phyloP scores from a whole-genome alignment of 2,329 filamentous ascomycete species.

The Dactylellina drechsleri region DNA sequence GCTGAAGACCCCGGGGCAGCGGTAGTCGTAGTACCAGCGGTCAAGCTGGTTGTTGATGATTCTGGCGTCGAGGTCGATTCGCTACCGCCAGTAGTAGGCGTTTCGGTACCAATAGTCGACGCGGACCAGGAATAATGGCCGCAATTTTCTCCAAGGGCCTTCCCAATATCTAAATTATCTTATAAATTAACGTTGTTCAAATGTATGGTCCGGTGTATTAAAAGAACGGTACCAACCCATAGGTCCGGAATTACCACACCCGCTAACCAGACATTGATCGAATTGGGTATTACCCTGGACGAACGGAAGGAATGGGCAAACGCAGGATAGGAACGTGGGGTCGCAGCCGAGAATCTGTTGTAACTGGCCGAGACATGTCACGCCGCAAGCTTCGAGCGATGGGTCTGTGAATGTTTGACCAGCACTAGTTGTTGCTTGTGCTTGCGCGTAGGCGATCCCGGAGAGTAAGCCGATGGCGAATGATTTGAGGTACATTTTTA shows the following conservation, averaged over 20 bases:
- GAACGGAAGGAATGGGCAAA: not conserved
- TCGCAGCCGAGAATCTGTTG: constrained; percentile 2
- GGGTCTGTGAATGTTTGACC: constrained; percentile 4
- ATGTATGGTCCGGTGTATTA: too few relatives aligned
- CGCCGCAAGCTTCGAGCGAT: not conserved
- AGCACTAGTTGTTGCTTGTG: too few relatives aligned
- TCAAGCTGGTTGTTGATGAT: not conserved
- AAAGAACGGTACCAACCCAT: not conserved
- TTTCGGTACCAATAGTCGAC: too few relatives aligned
- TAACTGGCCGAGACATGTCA: not conserved
- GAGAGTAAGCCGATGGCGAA: not conserved
- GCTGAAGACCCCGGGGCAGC: not conserved
- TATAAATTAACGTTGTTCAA: too few relatives aligned
- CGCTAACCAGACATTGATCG: not conserved
- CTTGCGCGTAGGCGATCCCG: not conserved
- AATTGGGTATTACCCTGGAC: not conserved
- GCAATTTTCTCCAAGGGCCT: constrained; percentile 1
- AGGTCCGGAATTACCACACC: not conserved
- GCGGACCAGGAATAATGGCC: not conserved
- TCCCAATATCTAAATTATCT: not conserved
- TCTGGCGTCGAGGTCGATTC: not conserved
- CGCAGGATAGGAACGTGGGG: constrained; percentile 3
- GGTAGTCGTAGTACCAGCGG: not conserved
- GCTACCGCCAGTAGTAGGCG: not conserved
- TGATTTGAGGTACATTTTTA: not conserved